Evolutionary conservation across 345 rosid species (phyloP), one percentile per base, ranked within the genome.

Genomic region (Hirschfeldia incana): DNA sequence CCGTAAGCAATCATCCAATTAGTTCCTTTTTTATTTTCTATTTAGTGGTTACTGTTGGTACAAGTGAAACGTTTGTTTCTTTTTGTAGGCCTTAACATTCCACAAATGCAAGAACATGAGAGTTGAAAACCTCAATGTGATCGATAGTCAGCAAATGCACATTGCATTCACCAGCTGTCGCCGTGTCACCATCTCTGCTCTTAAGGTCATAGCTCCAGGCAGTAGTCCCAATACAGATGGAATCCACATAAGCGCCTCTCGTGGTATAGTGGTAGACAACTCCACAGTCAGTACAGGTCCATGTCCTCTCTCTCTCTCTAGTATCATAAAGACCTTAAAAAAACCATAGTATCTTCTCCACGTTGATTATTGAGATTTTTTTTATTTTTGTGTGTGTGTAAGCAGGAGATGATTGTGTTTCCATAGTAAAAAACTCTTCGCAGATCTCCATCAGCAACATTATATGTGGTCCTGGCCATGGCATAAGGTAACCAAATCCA

Each of bases 391-490:
- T 15, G 8, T 17, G 8, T 17, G 53, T 55, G 62, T 5, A 74
- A 75, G 72, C 82, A 94, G 98, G 98, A 70, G 98, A 92, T 81
- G 98, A 94, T 62, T 92, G 98, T 78, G 79, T 94, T 76, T 94
- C 98, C n/a, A 90, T 94, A 11, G 97, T 90, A 1, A 78, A 83
- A 74, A 88, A 93, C 78, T 90, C 98, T 42, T 89, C 98, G 6
- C 76, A 78, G 80, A 88, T 94, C 81, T 83, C 60, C 51, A 83
- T 94, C 80, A 86, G 77, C 69, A 87, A 88, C 77, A 65, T 90
- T 72, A 76, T 69, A 6, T 94, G 98, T 71, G 98, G 98, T n/a
- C 97, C 98, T 83, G 98, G 98, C 73, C 98, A 94, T 72, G 98
- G 98, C 72, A 90, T 94, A 78, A 94, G 98, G 97, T 94, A 82